Evolutionary conservation across 208 protist genomes (phyloP).

Genomic region (Angomonas desouzai): DNA sequence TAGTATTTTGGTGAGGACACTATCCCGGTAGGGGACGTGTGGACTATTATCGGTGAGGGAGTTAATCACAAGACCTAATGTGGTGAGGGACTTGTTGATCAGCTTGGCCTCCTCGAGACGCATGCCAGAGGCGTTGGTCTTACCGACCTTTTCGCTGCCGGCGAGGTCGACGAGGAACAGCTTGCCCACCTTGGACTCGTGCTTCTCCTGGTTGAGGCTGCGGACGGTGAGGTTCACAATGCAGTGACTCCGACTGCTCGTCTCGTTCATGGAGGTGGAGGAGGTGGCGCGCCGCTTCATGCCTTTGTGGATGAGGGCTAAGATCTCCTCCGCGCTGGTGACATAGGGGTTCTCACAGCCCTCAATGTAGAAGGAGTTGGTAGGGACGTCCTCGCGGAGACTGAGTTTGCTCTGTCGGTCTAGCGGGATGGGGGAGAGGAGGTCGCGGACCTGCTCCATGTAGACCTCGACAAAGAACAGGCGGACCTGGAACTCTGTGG

Average conservation of each 20-base stretch:
- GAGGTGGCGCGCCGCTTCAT: constrained; percentile 66
- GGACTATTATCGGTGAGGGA: constrained; percentile 57
- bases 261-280: constrained; percentile 86
- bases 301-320: constrained; percentile 78
- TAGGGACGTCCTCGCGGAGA: constrained; percentile 68
- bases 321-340: constrained; percentile 70
- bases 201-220: constrained; percentile 35
- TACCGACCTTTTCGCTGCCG: constrained; percentile 85
- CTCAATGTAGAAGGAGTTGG: constrained; percentile 85
- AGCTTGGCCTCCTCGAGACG: constrained; percentile 91
- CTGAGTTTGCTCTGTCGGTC: constrained; percentile 24
- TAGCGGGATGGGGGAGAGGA: constrained; percentile 59
- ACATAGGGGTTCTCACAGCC: constrained; percentile 85
- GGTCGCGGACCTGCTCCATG: constrained; percentile 95
- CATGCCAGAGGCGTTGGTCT: constrained; percentile 76
- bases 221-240: constrained; percentile 82
- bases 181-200: constrained; percentile 78
- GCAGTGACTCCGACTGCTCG: constrained; percentile 83
- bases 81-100: constrained; percentile 90
- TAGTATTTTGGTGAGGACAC: constrained; percentile 83
- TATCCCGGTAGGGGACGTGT: constrained; percentile 87
- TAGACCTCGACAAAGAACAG: constrained; percentile 97
- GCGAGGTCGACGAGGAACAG: constrained; percentile 90
- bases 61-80: constrained; percentile 83
- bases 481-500: constrained; percentile 92